These are phyloP conservation scores for Paxillus involutus DNA, from an alignment of 768 basidiomycete genomes.

Conservation along the genomic window DNA sequence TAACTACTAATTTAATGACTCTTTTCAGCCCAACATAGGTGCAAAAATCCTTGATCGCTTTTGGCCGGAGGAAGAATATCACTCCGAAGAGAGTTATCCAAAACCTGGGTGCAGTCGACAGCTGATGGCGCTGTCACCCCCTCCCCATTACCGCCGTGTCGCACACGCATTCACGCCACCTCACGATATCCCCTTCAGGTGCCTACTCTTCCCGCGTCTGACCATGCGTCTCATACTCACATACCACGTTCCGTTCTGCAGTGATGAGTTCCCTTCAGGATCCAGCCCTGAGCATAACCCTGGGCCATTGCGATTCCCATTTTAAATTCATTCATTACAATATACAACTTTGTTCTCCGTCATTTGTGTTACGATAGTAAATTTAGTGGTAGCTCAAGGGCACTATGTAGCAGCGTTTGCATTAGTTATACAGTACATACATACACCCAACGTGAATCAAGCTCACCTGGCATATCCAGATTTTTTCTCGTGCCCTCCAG, in stretches of 20 bases:
- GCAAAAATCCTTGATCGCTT: slow-evolving; percentile 29
- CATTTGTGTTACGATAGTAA: slow-evolving; percentile 6
- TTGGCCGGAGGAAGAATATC: slow-evolving; percentile 31
- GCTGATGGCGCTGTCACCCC: slow-evolving; percentile 24
- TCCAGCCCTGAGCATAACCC: slow-evolving; percentile 10
- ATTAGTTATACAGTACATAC: slow-evolving; percentile 16
- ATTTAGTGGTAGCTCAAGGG: slow-evolving; percentile 16
- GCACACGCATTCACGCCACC: slow-evolving; percentile 12
- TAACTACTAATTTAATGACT: background rate
- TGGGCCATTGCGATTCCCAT: slow-evolving; percentile 27
- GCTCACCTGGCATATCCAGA: slow-evolving; percentile 4
- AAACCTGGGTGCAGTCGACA: slow-evolving; percentile 8
- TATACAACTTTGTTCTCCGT: background rate
- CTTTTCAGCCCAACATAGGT: slow-evolving; percentile 26
- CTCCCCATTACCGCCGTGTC: slow-evolving; percentile 28
- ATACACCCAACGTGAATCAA: slow-evolving; percentile 2
- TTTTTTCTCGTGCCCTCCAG: background rate
- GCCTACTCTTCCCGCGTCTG: background rate
- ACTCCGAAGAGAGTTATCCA: slow-evolving; percentile 19
- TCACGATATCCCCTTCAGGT: slow-evolving; percentile 16
- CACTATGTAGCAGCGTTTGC: slow-evolving; percentile 8
- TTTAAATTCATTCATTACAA: slow-evolving; percentile 16
- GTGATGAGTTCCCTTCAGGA: slow-evolving; percentile 17
- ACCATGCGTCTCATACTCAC: background rate
- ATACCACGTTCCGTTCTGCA: background rate